Conservation (phyloP, 805 yeast species). For the Cephaloascus albidus region DNA sequence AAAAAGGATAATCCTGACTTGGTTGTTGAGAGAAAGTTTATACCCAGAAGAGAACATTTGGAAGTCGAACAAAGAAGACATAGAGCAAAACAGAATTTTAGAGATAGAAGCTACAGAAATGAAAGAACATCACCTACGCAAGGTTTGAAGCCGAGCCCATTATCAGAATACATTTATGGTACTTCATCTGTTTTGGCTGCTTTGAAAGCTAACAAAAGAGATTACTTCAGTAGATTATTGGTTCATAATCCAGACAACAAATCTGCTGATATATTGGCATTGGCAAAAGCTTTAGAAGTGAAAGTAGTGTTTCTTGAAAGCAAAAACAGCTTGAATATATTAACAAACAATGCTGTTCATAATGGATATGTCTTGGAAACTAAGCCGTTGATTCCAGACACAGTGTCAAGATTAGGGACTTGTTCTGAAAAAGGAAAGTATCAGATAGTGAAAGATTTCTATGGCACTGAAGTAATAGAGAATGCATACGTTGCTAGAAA, state of each 20-base stretch:
- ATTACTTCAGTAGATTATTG: conserved; percentile 39
- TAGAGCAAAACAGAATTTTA: neutral
- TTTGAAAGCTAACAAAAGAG: conserved; percentile 44
- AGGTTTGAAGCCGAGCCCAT: conserved; percentile 24
- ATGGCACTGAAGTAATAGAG: conserved; percentile 5
- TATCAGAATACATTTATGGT: conserved; percentile 68
- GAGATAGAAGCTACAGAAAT: conserved; percentile 3
- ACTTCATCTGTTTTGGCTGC: conserved; percentile 70
- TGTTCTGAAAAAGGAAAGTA: conserved; percentile 7
- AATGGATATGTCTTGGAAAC: conserved; percentile 74
- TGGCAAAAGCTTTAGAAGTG: conserved; percentile 37
- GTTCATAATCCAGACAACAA: conserved; percentile 29
- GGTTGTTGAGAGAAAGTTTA: conserved; percentile 8
- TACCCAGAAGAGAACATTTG: conserved; percentile 8
- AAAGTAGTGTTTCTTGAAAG: conserved; percentile 22
- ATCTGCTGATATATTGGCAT: conserved; percentile 27
- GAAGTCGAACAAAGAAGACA: conserved; percentile 5
- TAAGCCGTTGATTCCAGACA: conserved; percentile 32
- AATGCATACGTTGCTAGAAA: conserved; percentile 10
- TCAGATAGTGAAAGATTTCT: conserved; percentile 9
- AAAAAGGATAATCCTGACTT: conserved; percentile 8
- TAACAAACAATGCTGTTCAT: conserved; percentile 66
- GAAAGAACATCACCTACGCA: neutral
- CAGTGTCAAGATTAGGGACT: conserved; percentile 18
- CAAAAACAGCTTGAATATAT: conserved; percentile 46